Evolutionary conservation across 257 asterid genomes (phyloP).

Genomic region (Solanum dulcamara): DNA sequence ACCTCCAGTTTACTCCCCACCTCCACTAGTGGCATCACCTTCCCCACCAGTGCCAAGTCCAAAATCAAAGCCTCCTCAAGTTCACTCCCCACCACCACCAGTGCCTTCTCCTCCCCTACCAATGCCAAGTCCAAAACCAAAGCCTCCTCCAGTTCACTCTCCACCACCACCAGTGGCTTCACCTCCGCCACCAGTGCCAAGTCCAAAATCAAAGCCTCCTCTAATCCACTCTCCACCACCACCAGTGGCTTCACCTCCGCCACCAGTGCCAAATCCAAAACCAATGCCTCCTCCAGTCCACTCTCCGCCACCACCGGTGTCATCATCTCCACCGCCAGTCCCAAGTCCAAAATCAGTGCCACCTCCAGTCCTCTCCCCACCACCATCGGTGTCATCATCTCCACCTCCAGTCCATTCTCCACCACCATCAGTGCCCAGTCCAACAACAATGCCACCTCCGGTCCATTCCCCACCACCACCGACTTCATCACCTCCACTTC

Average conservation of each 20-base stretch:
- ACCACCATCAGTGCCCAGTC: not conserved
- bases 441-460: constrained; percentile 7
- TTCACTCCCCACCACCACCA: not conserved
- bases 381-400: not conserved
- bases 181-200: not conserved
- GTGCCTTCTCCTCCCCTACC: not conserved
- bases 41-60: not conserved
- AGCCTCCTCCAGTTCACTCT: not conserved
- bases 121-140: not conserved
- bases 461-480: constrained; percentile 3
- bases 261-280: not conserved
- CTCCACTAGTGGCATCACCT: not conserved
- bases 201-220: not conserved
- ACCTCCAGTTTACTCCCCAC: not conserved
- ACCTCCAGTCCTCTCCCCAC: not conserved
- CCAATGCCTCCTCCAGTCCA: not conserved
- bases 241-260: not conserved
- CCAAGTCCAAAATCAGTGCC: not conserved
- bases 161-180: not conserved
- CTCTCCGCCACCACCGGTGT: not conserved
- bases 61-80: not conserved
- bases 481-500: not conserved
- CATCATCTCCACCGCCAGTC: not conserved
- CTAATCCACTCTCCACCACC: not conserved
- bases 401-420: not conserved